phyloP scores from a whole-genome alignment of 495 filamentous ascomycete genomes.

The Aspergillus funiculosus region DNA sequence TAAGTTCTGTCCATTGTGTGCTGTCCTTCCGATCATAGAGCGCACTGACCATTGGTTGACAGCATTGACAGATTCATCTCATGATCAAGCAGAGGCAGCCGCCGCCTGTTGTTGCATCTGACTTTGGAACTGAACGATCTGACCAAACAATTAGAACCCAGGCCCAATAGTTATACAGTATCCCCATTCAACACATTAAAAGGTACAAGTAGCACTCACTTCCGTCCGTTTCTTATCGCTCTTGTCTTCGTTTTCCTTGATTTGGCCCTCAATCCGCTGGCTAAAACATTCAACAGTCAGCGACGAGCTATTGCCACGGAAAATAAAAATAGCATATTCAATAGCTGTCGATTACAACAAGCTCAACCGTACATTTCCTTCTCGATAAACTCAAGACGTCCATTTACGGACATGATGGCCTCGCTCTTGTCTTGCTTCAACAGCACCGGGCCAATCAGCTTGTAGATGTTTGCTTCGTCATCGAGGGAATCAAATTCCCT shows the following conservation, averaged over 20 bases:
- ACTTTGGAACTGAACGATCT: slow-evolving; percentile 43
- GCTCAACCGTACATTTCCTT: slow-evolving; percentile 73
- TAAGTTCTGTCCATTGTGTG: too few relatives aligned
- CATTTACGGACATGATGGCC: slow-evolving; percentile 81
- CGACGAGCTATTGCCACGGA: neutral
- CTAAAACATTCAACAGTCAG: slow-evolving; percentile 40
- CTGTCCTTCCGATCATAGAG: too few relatives aligned
- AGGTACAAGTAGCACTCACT: slow-evolving; percentile 31
- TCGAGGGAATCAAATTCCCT: slow-evolving; percentile 81
- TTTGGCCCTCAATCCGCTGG: slow-evolving; percentile 74
- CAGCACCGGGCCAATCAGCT: slow-evolving; percentile 85
- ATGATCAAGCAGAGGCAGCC: slow-evolving; percentile 30
- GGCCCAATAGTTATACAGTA: too few relatives aligned
- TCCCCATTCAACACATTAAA: neutral
- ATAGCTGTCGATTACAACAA: neutral
- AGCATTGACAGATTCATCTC: neutral
- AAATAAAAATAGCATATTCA: too few relatives aligned
- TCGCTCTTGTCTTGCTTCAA: slow-evolving; percentile 90
- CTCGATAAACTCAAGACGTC: slow-evolving; percentile 83
- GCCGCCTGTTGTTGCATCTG: slow-evolving; percentile 38
- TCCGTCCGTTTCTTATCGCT: slow-evolving; percentile 75
- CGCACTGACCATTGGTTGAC: too few relatives aligned
- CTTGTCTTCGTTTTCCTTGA: slow-evolving; percentile 71
- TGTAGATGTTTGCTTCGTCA: slow-evolving; percentile 85
- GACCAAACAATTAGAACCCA: slow-evolving; percentile 15